These are phyloP conservation scores for Globisporangium paddicum DNA, from an alignment of 352 stramenopile species.

Conservation along the genomic window DNA sequence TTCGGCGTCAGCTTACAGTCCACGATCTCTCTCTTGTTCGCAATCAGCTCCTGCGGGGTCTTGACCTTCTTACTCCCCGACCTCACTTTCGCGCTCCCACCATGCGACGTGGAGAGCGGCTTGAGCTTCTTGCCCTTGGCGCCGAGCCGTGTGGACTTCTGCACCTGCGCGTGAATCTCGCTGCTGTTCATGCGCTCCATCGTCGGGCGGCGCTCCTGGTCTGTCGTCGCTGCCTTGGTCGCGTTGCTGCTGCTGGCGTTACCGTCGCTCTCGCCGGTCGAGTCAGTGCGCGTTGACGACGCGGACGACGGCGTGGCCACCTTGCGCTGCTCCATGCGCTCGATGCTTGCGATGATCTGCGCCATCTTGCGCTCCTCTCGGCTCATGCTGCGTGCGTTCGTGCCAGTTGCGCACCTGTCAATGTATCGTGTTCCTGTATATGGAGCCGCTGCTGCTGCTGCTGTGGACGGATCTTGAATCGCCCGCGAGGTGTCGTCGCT, in stretches of 20 bases:
- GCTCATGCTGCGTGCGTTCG: constrained; percentile 36
- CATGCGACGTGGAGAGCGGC: constrained; percentile 19
- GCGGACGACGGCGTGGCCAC: constrained; percentile 18
- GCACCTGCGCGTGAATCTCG: constrained; percentile 25
- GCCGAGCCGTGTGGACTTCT: constrained; percentile 13
- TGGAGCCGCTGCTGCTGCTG: not conserved
- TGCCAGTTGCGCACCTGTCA: not conserved
- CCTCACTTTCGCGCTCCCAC: constrained; percentile 3
- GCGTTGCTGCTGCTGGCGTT: constrained; percentile 18
- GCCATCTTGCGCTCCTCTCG: constrained; percentile 76
- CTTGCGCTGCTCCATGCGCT: constrained; percentile 69
- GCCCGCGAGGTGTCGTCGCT: not conserved
- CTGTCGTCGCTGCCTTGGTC: not conserved
- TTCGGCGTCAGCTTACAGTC: constrained; percentile 59
- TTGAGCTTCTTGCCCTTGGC: constrained; percentile 36
- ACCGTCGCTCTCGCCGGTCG: constrained; percentile 8
- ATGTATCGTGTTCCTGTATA: not conserved
- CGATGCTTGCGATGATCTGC: constrained; percentile 75
- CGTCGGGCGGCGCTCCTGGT: not conserved
- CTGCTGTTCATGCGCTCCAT: constrained; percentile 15
- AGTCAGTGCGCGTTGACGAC: constrained; percentile 15
- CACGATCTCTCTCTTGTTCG: constrained; percentile 9
- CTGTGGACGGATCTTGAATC: not conserved
- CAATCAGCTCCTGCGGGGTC: constrained; percentile 1
- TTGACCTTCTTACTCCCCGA: constrained; percentile 15